Percentiles rank a stretch among this genome's conserved stretches.
phyloP scores from a whole-genome alignment of 441 rosid genomes.

The Populus hybrid region DNA sequence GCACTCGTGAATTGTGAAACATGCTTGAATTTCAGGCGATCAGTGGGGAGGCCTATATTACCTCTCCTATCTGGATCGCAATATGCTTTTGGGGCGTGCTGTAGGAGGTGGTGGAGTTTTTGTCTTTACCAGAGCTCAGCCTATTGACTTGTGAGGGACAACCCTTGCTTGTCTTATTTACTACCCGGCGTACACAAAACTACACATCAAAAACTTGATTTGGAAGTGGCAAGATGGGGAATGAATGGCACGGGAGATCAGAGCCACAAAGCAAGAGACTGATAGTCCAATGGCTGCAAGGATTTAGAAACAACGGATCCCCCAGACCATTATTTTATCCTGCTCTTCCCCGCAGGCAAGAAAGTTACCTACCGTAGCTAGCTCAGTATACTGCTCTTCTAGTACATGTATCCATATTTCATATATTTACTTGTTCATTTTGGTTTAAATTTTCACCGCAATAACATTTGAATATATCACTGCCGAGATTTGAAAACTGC shows the following conservation, averaged over 20 bases:
- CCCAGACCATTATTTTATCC: not conserved
- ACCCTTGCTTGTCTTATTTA: not conserved
- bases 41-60: slow-evolving; percentile 88
- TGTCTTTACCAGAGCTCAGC: slow-evolving; percentile 81
- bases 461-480: not conserved
- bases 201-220: not conserved
- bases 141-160: slow-evolving; percentile 52
- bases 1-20: slow-evolving; percentile 20
- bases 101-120: slow-evolving; percentile 95
- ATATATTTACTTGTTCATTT: not conserved
- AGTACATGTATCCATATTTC: not conserved
- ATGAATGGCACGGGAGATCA: not conserved
- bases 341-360: not conserved
- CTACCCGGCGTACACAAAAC: too few species aligned
- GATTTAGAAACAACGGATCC: not conserved
- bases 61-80: slow-evolving; percentile 72
- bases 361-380: not conserved
- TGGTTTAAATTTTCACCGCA: not conserved
- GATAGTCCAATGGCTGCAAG: not conserved
- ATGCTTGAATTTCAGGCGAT: slow-evolving; percentile 45
- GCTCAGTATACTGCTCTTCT: not conserved
- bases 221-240: not conserved
- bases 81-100: slow-evolving; percentile 88
- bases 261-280: not conserved
- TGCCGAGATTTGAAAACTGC: not conserved